These are phyloP conservation scores for Camellia granthamiana DNA, from an alignment of 148 eudicot species.

Conservation along the genomic window DNA sequence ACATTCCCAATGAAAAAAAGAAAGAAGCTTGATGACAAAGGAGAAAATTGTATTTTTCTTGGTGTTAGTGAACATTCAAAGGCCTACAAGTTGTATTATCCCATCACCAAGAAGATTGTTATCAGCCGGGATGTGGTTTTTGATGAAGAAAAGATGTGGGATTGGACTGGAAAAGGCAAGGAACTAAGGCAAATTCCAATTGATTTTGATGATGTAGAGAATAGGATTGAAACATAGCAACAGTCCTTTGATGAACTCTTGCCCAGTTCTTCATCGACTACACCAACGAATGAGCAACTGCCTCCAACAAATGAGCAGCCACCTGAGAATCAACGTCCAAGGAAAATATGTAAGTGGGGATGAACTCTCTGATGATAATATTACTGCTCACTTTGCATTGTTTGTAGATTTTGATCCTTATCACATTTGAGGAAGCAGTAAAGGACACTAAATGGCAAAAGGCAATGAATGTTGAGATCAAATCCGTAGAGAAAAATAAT, in stretches of 20 bases:
- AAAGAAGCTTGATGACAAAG: slow-evolving; percentile 18
- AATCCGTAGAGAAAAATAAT: neutral
- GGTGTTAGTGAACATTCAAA: slow-evolving; percentile 10
- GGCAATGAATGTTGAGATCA: neutral
- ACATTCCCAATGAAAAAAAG: neutral
- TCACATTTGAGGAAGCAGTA: neutral
- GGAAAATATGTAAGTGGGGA: neutral
- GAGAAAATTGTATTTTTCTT: neutral
- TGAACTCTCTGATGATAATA: too few relatives aligned
- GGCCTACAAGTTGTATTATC: slow-evolving; percentile 19
- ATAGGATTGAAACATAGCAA: neutral
- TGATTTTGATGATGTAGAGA: neutral
- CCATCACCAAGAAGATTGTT: neutral
- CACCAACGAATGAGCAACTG: neutral
- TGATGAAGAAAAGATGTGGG: slow-evolving; percentile 16
- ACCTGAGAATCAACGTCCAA: neutral
- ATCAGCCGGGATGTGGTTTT: slow-evolving; percentile 16
- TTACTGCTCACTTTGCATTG: neutral
- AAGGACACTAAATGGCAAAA: neutral
- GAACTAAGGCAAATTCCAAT: neutral
- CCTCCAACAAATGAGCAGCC: neutral
- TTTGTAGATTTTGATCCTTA: neutral
- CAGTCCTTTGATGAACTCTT: too few relatives aligned
- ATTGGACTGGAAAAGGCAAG: neutral
- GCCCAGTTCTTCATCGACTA: too few relatives aligned